Conservation (phyloP, 768 basidiomycete species). For the Lactarius psammicola region DNA sequence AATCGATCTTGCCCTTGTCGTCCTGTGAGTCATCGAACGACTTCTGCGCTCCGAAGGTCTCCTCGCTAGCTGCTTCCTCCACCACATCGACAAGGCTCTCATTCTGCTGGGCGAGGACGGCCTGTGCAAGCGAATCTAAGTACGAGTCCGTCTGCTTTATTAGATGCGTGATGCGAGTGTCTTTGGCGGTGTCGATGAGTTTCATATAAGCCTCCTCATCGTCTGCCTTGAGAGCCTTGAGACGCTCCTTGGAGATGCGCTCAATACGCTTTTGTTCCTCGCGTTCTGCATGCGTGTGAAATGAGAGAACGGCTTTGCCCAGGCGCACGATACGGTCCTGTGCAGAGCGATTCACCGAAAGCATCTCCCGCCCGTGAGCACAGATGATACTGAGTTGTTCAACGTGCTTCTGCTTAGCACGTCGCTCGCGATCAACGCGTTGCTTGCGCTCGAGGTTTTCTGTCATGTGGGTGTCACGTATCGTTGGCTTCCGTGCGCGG, state of each 20-base stretch:
- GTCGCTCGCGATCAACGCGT: conserved; percentile 85
- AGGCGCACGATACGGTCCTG: conserved; percentile 59
- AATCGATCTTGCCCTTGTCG: conserved; percentile 80
- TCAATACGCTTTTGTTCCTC: conserved; percentile 98
- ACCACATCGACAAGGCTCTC: conserved; percentile 46
- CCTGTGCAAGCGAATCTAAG: conserved; percentile 92
- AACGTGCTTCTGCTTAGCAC: conserved; percentile 94
- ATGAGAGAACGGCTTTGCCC: conserved; percentile 73
- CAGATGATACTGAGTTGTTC: conserved; percentile 89
- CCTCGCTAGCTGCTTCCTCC: conserved; percentile 77
- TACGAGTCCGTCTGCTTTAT: conserved; percentile 92
- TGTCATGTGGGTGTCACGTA: conserved; percentile 86
- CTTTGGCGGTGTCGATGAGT: conserved; percentile 97
- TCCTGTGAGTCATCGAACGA: conserved; percentile 58
- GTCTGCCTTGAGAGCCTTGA: conserved; percentile 94
- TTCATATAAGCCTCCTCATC: conserved; percentile 99
- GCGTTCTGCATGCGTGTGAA: conserved; percentile 91
- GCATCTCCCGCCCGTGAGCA: conserved; percentile 74
- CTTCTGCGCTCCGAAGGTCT: conserved; percentile 85
- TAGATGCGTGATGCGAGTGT: conserved; percentile 96
- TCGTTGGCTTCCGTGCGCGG: conserved; percentile 75
- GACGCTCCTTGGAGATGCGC: conserved; percentile 93
- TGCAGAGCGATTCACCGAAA: conserved; percentile 57
- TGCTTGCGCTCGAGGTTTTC: conserved; percentile 91
- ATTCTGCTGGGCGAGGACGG: conserved; percentile 89